A percentile compares a stretch with the other conserved stretches of the same genome.
These are phyloP conservation scores for Ophiocordyceps polyrhachis-furcata DNA, from an alignment of 2,329 filamentous ascomycete genomes.

Conservation along the genomic window DNA sequence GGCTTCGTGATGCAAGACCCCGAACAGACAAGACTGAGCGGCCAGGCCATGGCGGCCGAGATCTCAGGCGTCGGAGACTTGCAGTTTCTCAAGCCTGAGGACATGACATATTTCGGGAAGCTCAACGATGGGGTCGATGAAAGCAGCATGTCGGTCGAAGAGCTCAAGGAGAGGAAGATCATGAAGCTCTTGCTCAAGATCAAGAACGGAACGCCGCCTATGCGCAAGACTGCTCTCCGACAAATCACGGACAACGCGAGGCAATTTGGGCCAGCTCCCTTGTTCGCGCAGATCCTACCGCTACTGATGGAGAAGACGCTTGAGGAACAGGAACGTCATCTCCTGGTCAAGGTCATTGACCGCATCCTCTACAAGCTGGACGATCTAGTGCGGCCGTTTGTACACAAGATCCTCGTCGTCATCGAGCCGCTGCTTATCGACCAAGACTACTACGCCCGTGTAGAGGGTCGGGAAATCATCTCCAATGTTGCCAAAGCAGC, in stretches of 20 bases:
- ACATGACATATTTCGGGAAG: conserved; percentile 98
- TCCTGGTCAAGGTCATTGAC: conserved; percentile 98
- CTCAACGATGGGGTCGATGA: conserved; percentile 88
- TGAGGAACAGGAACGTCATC: conserved; percentile 93
- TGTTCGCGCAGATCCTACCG: conserved; percentile 95
- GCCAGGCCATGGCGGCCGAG: conserved; percentile 83
- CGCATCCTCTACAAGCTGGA: conserved; percentile 97
- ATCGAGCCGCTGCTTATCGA: conserved; percentile 98
- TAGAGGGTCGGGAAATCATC: conserved; percentile 96
- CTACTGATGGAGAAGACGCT: conserved; percentile 96
- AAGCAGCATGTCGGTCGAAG: conserved; percentile 78
- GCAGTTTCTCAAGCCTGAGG: conserved; percentile 95
- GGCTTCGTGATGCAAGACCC: conserved; percentile 98
- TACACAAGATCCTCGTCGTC: conserved; percentile 96
- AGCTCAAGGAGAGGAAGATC: conserved; percentile 95
- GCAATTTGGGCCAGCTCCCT: conserved; percentile 78
- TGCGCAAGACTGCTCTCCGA: conserved; percentile 93
- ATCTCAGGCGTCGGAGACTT: conserved; percentile 92
- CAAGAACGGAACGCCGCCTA: conserved; percentile 96
- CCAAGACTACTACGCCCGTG: conserved; percentile 96
- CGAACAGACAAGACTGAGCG: conserved; percentile 62
- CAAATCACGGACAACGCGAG: conserved; percentile 96
- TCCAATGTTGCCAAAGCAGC: conserved; percentile 95
- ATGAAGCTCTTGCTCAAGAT: conserved; percentile 94
- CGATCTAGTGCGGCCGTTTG: conserved; percentile 85